Percentiles rank a stretch among this genome's conserved stretches.
Conservation (phyloP, 768 basidiomycete genomes). For the Phanerochaete sordida region DNA sequence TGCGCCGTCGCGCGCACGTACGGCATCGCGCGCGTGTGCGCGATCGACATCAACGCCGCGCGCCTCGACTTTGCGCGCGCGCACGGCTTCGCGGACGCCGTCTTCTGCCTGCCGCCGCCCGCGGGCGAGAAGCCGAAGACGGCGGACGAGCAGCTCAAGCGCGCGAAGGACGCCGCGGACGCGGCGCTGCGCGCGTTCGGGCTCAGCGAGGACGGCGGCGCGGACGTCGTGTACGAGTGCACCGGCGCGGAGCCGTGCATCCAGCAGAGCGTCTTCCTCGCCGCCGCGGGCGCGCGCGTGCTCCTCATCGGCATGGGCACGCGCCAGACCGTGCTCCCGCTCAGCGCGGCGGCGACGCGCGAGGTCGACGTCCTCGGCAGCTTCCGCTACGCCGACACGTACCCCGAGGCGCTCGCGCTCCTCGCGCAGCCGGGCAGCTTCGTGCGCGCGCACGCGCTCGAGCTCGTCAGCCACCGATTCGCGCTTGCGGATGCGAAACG, state of each 20-base stretch:
- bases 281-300: conserved; percentile 82
- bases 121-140: conserved; percentile 45
- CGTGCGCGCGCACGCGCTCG: conserved; percentile 57
- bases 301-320: conserved; percentile 97
- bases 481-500: conserved; percentile 56
- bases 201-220: conserved; percentile 58
- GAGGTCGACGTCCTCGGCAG: conserved; percentile 93
- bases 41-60: conserved; percentile 81
- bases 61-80: conserved; percentile 75
- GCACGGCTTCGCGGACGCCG: conserved; percentile 74
- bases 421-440: conserved; percentile 43
- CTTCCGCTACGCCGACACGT: conserved; percentile 90
- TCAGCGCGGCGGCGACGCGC: conserved; percentile 75
- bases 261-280: conserved; percentile 87
- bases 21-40: conserved; percentile 71
- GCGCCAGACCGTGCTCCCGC: conserved; percentile 75
- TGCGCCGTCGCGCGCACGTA: conserved; percentile 71
- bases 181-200: conserved; percentile 52
- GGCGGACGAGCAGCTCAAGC: conserved; percentile 52
- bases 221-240: conserved; percentile 93
- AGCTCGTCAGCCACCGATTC: conserved; percentile 80
- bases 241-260: conserved; percentile 91
- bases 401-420: conserved; percentile 79
- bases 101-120: conserved; percentile 60
- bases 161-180: conserved; percentile 55